Base-by-base conservation (phyloP, 805 yeast species). In the Starmerella tilneyi region DNA sequence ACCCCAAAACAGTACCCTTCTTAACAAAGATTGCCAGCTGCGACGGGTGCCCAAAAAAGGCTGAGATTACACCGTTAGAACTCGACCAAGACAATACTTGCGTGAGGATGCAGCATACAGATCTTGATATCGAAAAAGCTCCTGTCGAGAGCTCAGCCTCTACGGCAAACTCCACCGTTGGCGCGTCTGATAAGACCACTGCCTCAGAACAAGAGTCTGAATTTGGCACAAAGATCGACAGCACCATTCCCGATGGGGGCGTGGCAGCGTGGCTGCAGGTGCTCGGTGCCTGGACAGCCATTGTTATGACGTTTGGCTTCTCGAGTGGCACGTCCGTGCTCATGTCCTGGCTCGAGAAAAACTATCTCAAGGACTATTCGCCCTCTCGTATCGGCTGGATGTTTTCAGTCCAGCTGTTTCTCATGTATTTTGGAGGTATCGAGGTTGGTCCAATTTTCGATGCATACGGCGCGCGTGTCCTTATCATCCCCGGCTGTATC, bases 311-410 rank as follows among this genome's bases (percentile, higher is more conserved):
- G 4, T 74, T 80, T 56, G 94, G 94, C 1, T 52, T 81, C 23
- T 67, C 78, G 61, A 81, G 81, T 56, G 63, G 82, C 0, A 68
- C 74, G 11, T 85, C 86, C 44, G 80, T 78, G 0, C 67, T 81
- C 31, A 83, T 81, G 59, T 74, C 83, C 0, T 79, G 76, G 58
- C 69, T 81, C 2, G 63, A 15, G 72, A 79, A 56, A 78, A 76
- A 49, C 64, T 81, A 46, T 56, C 57, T 6, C 51, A 66, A 27
- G 27, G 44, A 44, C 32, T 15, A 22, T 59, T 68, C 19, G 59
- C 71, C 13, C 66, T 75, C 13, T 67, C 78, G 17, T 59, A 74
- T 79, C 4, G 75, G 84, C 1, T 82, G 89, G 92, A 73, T 81
- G 46, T 82, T 81, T 56, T 72, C 63, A 6, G 46, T 63, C 8